Percentiles rank a stretch among this genome's conserved stretches.
phyloP scores from a whole-genome alignment of 75 land plant genomes.

The Selaginella tamariscina region DNA sequence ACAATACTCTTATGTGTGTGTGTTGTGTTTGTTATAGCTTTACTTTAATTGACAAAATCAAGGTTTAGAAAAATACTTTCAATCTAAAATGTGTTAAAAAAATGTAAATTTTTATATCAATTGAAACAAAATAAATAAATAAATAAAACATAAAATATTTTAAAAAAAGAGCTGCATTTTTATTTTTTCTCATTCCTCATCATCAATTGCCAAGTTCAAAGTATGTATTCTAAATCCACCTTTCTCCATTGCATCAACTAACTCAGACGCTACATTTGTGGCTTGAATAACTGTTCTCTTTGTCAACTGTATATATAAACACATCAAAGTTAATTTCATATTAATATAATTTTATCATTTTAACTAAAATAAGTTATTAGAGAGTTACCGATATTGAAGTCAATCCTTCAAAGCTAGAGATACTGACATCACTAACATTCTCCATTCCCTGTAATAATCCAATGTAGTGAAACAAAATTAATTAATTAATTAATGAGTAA shows the following conservation, averaged over 20 bases:
- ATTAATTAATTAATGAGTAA: too few species aligned
- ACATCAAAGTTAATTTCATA: neutral
- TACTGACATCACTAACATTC: neutral
- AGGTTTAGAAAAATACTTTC: too few species aligned
- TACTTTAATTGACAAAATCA: too few species aligned
- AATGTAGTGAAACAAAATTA: too few species aligned
- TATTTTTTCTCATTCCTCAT: neutral
- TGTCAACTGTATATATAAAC: neutral
- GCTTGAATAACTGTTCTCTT: neutral
- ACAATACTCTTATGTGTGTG: too few species aligned
- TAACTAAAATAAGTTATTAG: neutral
- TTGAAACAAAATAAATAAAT: too few species aligned
- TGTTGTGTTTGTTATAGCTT: too few species aligned
- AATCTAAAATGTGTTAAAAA: too few species aligned
- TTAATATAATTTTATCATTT: neutral
- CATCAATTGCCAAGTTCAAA: neutral
- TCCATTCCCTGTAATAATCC: neutral
- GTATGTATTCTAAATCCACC: neutral
- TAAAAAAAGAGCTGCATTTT: too few species aligned
- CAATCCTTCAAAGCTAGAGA: neutral
- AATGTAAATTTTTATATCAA: too few species aligned
- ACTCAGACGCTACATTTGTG: neutral
- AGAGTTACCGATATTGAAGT: neutral
- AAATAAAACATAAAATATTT: too few species aligned
- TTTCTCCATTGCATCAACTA: neutral